Evolutionary conservation across 2,329 filamentous ascomycete species (phyloP), one percentile per base, ranked within the genome.

Genomic region (Epichloe typhina): DNA sequence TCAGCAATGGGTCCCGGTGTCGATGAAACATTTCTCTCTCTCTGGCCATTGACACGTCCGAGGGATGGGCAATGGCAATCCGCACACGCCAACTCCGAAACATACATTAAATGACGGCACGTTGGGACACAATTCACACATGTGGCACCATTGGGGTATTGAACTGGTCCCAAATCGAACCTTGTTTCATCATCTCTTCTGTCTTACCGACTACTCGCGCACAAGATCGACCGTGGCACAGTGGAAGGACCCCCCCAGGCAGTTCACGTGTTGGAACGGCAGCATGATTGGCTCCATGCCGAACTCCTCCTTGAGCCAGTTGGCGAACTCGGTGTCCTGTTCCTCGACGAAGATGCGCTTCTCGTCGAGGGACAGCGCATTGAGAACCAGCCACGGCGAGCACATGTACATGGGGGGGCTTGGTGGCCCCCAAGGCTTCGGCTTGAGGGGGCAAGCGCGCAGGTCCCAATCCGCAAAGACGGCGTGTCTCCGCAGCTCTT

Each of bases 211-310:
- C 15, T 46, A 50, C 41, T 41, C 50, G 21, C 50, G 50, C 35
- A 52, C 46, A 13, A 58, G 50, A 43, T 54, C 54, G n/a, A 55
- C 52, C 23, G 60, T 64, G 8, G 61, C 61, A 50, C 61, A 64
- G 50, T 63, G 62, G 43, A 64, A 64, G 13, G 62, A 64, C 0
- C 62, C 64, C 62, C 64, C 63, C 39, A 66, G 57, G 48, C 60
- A 61, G 38, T 64, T 61, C 1, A 66, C 62, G 54, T 66, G 58
- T 48, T 55, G 49, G 46, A 66, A 66, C 15, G 63, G 63, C 36
- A 53, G 37, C 52, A 53, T 26, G 33, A 56, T 56, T 3, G 53
- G 40, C 17, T 55, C 50, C 39, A 56, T 56, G 15, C 40, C 55
- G 33, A 57, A 56, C 42, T 52, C 49, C 11, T 46, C 46, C 13